These are phyloP conservation scores for Nemania bipapillata DNA, from an alignment of 2,329 filamentous ascomycete species.

Conservation along the genomic window DNA sequence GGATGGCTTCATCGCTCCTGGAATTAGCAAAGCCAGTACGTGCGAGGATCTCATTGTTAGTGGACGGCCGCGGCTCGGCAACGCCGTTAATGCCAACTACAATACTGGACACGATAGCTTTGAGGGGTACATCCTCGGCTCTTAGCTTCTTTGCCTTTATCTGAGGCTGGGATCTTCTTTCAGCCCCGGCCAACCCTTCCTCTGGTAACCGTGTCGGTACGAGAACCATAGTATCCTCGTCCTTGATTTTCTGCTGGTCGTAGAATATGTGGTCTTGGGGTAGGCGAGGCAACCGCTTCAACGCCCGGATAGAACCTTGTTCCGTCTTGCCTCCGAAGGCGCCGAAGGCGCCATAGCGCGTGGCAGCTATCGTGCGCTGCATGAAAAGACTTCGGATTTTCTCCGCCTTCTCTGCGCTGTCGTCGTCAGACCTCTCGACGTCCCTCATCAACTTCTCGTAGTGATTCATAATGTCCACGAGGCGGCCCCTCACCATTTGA, in stretches of 20 bases:
- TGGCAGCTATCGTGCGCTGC: not conserved
- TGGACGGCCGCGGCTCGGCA: not conserved
- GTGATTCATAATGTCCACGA: accelerated
- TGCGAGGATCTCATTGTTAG: too few species aligned
- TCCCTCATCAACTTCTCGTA: not conserved
- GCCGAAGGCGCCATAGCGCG: not conserved
- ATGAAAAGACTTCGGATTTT: not conserved
- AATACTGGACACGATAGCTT: accelerated
- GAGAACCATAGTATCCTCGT: conserved; percentile 6
- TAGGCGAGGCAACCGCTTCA: conserved; percentile 19
- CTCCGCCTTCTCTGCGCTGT: conserved; percentile 7
- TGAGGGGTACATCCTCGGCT: too few species aligned
- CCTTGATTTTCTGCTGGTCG: conserved; percentile 10
- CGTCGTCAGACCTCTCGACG: conserved; percentile 3
- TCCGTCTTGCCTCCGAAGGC: too few species aligned
- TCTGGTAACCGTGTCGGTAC: not conserved
- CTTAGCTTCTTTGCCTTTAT: too few species aligned
- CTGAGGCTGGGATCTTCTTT: too few species aligned
- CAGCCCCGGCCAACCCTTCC: too few species aligned
- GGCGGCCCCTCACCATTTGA: not conserved
- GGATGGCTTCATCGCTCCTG: too few species aligned
- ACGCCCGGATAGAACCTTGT: not conserved
- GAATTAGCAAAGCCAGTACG: conserved; percentile 12
- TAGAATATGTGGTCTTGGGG: not conserved
- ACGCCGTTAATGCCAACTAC: conserved; percentile 1